Base-by-base conservation (phyloP, 2,329 filamentous ascomycete genomes). In the Alternaria sp. region DNA sequence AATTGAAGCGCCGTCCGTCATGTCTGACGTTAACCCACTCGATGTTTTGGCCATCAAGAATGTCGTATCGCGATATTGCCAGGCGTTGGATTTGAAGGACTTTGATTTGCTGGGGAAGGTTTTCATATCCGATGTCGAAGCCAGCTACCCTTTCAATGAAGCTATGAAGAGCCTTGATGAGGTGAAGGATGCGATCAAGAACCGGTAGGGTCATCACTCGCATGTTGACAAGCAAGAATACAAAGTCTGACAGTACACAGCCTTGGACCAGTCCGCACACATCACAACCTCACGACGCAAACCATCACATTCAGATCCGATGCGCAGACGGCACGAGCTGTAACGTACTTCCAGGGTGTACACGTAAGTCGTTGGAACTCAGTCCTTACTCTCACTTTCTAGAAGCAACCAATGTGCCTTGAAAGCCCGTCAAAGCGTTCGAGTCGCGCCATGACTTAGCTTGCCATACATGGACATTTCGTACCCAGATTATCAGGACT, bases 281-380 rank as follows among this genome's bases (percentile, higher is more conserved):
- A 83, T 55, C 82, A 84, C 65, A 77, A 73, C 18, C 75, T 84
- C 5, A 83, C 81, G 4, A 83, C 82, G 2, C 81, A 83, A 59
- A 75, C 68, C 3, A 81, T 83, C 54, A 63, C 61, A 23, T 76
- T 83, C 60, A 18, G 57, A 26, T 51, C 67, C 2, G 67, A 71
- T 49, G 72, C 72, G 49, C 75, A 74, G 54, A 71, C 69, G 6
- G 82, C 81, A 8, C 68, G 69, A 12, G 75, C 78, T 1, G 74
- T 72, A 2, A 83, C 82, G 0, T 81, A 83, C 58, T 84, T 83
- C 60, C 78, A 79, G 3, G 81, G 78, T 9, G 73, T 77, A 4
- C 82, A 83, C 67, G 60, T 63, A 50, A 59, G 60, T 55, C 11
- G 10, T 10, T 0, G 5, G 15, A 45, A 8, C 11, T 23, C 28